Percentiles rank a stretch among this genome's conserved stretches.
Conservation (phyloP, 2,329 filamentous ascomycete species). For the Ascochyta fabae region DNA sequence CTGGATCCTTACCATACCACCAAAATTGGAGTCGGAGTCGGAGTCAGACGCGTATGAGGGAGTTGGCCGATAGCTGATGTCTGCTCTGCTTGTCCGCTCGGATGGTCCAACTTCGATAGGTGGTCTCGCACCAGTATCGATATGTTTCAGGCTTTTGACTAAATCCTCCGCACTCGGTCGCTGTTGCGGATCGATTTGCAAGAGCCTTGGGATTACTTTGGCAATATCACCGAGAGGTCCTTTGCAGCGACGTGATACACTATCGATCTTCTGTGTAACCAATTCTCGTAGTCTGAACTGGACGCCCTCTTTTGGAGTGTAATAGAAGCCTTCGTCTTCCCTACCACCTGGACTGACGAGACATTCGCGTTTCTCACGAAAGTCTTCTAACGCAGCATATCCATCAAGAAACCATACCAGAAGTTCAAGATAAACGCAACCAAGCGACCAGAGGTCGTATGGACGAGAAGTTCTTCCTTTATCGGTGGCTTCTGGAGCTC, state of each 20-base stretch:
- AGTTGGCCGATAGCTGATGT: neutral
- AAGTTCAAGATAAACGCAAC: constrained; percentile 3
- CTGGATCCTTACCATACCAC: neutral
- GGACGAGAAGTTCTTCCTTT: neutral
- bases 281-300: neutral
- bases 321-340: constrained; percentile 10
- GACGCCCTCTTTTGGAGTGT: neutral
- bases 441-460: constrained; percentile 10
- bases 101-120: neutral
- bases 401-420: constrained; percentile 7
- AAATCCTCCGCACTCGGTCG: neutral
- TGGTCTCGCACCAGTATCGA: neutral
- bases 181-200: neutral
- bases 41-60: neutral
- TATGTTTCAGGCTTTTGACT: neutral
- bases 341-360: neutral
- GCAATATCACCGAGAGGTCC: neutral
- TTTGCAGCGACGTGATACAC: neutral
- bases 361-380: neutral
- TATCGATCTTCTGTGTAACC: neutral
- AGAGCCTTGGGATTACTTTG: neutral
- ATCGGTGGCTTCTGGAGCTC: constrained; percentile 1
- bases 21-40: neutral
- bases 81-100: neutral
- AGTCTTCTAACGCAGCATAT: neutral